Evolutionary conservation across 345 rosid species (phyloP), one percentile per base, ranked within the genome.

Genomic region (Acer saccharum): DNA sequence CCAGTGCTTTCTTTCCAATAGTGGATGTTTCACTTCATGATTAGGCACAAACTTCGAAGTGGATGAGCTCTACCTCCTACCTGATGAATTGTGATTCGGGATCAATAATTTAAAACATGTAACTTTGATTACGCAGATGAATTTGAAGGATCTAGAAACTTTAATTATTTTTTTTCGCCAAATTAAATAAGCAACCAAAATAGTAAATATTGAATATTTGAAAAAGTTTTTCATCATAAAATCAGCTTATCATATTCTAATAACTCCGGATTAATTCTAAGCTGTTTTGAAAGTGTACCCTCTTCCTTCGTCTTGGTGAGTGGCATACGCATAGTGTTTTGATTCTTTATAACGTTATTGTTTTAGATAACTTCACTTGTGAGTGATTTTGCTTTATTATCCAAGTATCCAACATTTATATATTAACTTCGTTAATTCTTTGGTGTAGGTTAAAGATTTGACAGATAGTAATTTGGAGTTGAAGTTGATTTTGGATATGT

Each of bases 401-500:
- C 12, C 27, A 18, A 29, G 3, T 27, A 17, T 6, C 7, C 27
- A 18, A 29, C 6, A 17, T 44, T 32, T 27, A 73, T 69, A 54
- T 81, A 20, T 50, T 72, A 60, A 64, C 62, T 65, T 64, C 62
- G 20, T 43, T 76, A 48, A 64, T 77, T 70, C 50, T 72, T 74
- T 82, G 54, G 68, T 89, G 78, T 86, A 97, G 99, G 94, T 90
- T 57, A 84, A 79, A 79, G 93, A 90, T 86, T 82, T 91, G 77
- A 86, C 84, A 66, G 88, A 87, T 67, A 87, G 91, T 83, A 89
- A 85, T 62, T 62, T 72, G 82, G 99, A 94, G 91, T 87, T 93
- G 88, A 94, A 88, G 81, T 83, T 93, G 80, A 87, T 97, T 86
- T 79, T 89, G 81, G 95, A 91, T 76, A 94, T 94, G 99, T 93